Evolutionary conservation across 2,329 filamentous ascomycete species (phyloP).

Genomic region (Aspergillus carbonarius): DNA sequence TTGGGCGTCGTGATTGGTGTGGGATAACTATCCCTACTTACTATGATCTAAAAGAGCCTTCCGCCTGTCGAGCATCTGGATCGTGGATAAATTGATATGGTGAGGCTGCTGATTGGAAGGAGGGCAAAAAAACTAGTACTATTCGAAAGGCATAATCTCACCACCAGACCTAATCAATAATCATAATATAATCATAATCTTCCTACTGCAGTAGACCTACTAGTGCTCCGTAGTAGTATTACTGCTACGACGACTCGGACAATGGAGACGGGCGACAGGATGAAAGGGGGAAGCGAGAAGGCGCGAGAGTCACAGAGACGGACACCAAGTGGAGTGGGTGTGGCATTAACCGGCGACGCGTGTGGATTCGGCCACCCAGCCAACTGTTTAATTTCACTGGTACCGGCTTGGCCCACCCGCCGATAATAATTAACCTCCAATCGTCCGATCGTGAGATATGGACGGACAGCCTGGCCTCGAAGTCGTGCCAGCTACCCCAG

Average conservation of each 20-base stretch:
- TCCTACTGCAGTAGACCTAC: neutral
- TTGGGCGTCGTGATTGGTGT: neutral
- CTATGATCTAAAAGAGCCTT: neutral
- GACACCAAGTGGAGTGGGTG: neutral
- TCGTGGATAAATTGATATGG: neutral
- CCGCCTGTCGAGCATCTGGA: neutral
- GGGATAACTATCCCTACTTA: neutral
- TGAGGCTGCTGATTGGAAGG: neutral
- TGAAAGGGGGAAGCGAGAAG: constrained; percentile 1
- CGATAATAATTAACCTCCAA: constrained; percentile 4
- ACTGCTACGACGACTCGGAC: neutral
- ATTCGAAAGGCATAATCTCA: neutral
- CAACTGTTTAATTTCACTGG: constrained; percentile 3
- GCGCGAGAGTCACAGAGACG: neutral
- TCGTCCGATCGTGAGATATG: neutral
- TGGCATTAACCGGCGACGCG: constrained; percentile 10
- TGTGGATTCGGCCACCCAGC: constrained; percentile 1
- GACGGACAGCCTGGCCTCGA: neutral
- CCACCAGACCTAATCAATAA: neutral
- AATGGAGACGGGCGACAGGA: neutral
- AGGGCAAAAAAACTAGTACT: neutral
- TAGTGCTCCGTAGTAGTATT: neutral
- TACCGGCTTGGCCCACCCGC: neutral
- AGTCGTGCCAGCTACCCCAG: neutral
- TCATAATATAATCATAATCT: neutral